These are phyloP conservation scores for Pythium brachiatum DNA, from an alignment of 352 stramenopile species.

Conservation along the genomic window DNA sequence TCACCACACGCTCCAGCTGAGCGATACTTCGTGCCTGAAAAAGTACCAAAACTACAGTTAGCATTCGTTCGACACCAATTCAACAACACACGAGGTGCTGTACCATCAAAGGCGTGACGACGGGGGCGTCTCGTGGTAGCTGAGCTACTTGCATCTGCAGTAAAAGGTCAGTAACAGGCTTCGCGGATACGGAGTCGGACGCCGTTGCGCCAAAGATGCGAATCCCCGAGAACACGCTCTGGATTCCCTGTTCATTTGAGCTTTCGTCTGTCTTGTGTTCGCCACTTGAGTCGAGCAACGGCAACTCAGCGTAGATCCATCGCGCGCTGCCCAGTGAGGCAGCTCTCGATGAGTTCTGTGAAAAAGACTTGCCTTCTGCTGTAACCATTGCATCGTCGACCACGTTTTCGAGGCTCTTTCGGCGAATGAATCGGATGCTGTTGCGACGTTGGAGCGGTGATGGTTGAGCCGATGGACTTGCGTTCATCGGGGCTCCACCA, in stretches of 20 bases:
- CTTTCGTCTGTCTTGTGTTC: slow-evolving; percentile 16
- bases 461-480: background rate
- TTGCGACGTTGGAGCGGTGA: slow-evolving; percentile 13
- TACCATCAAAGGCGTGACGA: slow-evolving; percentile 39
- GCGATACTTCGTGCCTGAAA: slow-evolving; percentile 32
- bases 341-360: background rate
- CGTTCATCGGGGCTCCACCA: background rate
- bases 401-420: slow-evolving; percentile 22
- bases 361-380: background rate
- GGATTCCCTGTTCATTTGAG: slow-evolving; percentile 8
- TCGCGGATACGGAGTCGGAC: background rate
- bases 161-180: slow-evolving; percentile 18
- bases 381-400: background rate
- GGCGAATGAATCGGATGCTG: slow-evolving; percentile 25
- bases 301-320: slow-evolving; percentile 59
- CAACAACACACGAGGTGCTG: background rate
- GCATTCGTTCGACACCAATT: slow-evolving; percentile 2
- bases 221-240: slow-evolving; percentile 37
- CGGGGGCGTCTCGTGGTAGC: slow-evolving; percentile 10
- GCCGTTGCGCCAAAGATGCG: slow-evolving; percentile 13
- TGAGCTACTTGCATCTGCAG: slow-evolving; percentile 16
- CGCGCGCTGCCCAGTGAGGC: slow-evolving; percentile 10
- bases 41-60: slow-evolving; percentile 1
- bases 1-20: slow-evolving; percentile 42
- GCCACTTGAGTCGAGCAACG: slow-evolving; percentile 23